A percentile compares a stretch with the other conserved stretches of the same genome.
phyloP scores from a whole-genome alignment of 495 filamentous ascomycete species.

The Trypethelium eluteriae region DNA sequence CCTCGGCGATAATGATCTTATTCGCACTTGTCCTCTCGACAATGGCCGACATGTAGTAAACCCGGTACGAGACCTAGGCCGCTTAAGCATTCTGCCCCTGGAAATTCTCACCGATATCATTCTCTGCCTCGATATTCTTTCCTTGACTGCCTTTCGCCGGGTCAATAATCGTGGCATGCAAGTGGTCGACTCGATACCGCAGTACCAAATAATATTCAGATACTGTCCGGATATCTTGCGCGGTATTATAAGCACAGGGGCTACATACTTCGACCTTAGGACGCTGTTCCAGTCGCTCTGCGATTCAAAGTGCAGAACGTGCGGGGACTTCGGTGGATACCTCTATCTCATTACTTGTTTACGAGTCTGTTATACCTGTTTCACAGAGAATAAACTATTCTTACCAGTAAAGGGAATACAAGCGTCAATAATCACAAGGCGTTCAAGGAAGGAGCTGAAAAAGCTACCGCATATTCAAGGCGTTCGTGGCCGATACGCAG shows the following conservation, averaged over 20 bases:
- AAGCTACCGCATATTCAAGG: neutral
- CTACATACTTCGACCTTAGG: constrained; percentile 13
- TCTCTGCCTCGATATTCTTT: constrained; percentile 20
- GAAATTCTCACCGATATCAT: constrained; percentile 23
- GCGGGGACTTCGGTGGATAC: constrained; percentile 24
- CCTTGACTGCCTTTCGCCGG: constrained; percentile 24
- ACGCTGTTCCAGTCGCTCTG: constrained; percentile 17
- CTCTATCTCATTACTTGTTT: constrained; percentile 25
- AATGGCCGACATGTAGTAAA: constrained; percentile 6
- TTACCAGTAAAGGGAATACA: neutral
- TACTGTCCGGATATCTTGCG: constrained; percentile 15
- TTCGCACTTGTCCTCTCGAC: neutral
- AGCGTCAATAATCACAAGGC: neutral
- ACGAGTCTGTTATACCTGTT: constrained; percentile 23
- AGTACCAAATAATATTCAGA: constrained; percentile 19
- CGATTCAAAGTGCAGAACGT: constrained; percentile 16
- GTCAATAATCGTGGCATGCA: constrained; percentile 27
- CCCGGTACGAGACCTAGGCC: neutral
- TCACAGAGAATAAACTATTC: constrained; percentile 11
- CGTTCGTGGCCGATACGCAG: neutral
- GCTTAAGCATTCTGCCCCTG: constrained; percentile 17
- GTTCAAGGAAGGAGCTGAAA: neutral
- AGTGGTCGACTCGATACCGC: constrained; percentile 24
- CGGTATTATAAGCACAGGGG: constrained; percentile 17
- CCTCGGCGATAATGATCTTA: neutral